Base-by-base conservation (phyloP, 1,284 basidiomycete species). In the Pyrrhoderma noxium region DNA sequence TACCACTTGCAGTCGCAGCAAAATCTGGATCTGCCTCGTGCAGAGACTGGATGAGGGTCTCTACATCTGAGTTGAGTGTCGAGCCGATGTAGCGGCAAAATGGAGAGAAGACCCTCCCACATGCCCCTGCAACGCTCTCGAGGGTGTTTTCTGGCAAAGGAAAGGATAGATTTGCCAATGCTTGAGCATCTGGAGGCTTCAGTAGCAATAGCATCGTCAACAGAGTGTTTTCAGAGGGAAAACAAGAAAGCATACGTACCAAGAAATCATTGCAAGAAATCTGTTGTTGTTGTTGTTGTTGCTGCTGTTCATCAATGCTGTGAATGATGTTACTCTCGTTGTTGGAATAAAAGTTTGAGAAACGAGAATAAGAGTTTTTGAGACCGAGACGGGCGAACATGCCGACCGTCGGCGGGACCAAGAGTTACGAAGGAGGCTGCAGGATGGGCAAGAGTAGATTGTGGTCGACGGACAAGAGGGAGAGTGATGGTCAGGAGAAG, bases 61-160 rank as follows among this genome's bases (percentile, higher is more conserved):
- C 62, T 11, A 68, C 49, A 37, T 68, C 67, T 11, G 61, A 55
- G 45, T 54, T 46, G 8, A 65, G 40, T 2, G 61, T 58, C 25
- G 49, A 56, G 23, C 57, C 56, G 31, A 66, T 47, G 8, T 55
- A 58, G 13, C 47, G 48, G 51, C 59, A 65, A 21, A 66, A 57
- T 13, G 65, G 65, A 31, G 45, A 52, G 45, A 67, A 56, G 9
- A 63, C 59, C 37, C 57, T 60, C 11, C 59, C 52, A 56, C 65
- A 68, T 3, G 59, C 48, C 38, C 61, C 59, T 23, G 61, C 60
- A 25, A 65, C 58, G 18, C 49, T 52, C 21, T 49, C 42, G n/a
- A 56, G 36, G 16, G 51, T 25, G 41, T 22, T 31, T 39, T 52
- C 46, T 41, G 54, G 46, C 7, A 41, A 25, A 39, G 35, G 40